A percentile compares a stretch with the other conserved stretches of the same genome.
Evolutionary conservation across 352 stramenopile genomes (phyloP).

Genomic region (Globisporangium cylindrosporum): DNA sequence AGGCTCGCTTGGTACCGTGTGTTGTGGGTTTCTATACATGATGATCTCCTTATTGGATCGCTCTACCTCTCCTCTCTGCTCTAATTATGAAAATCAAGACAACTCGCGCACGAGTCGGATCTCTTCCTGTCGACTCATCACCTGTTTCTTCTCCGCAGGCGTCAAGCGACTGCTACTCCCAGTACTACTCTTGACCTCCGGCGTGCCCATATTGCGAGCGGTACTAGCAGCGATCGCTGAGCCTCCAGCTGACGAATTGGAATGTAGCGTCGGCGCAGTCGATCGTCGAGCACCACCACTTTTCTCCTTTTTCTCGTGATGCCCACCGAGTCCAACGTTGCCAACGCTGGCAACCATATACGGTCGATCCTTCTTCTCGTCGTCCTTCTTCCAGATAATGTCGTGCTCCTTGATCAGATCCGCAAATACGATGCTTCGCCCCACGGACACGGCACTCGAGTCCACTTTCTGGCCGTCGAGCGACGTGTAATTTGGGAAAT

Average conservation of each 20-base stretch:
- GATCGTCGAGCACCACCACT: slow-evolving; percentile 21
- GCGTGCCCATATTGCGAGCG: slow-evolving; percentile 1
- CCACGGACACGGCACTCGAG: slow-evolving; percentile 59
- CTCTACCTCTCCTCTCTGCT: slow-evolving; percentile 9
- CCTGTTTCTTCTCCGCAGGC: slow-evolving; percentile 42
- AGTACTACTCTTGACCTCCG: slow-evolving; percentile 6
- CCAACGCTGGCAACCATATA: slow-evolving; percentile 55
- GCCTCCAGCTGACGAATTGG: not conserved
- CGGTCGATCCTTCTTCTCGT: slow-evolving; percentile 20
- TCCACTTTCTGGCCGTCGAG: slow-evolving; percentile 62
- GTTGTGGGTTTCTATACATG: not conserved
- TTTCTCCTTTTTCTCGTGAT: slow-evolving; percentile 18
- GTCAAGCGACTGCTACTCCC: slow-evolving; percentile 23
- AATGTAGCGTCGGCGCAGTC: slow-evolving; percentile 15
- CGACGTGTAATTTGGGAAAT: slow-evolving; percentile 52
- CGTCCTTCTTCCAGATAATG: slow-evolving; percentile 26
- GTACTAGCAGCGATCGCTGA: slow-evolving; percentile 1
- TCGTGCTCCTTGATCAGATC: slow-evolving; percentile 46
- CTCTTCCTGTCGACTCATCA: slow-evolving; percentile 39
- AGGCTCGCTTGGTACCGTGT: not conserved
- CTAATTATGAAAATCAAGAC: slow-evolving; percentile 19
- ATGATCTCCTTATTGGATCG: not conserved
- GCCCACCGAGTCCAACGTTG: slow-evolving; percentile 46
- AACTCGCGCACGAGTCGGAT: slow-evolving; percentile 61
- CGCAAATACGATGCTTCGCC: slow-evolving; percentile 70